A percentile compares a stretch with the other conserved stretches of the same genome.
phyloP scores from a whole-genome alignment of 2,329 filamentous ascomycete genomes.

The Uncinocarpus reesii region DNA sequence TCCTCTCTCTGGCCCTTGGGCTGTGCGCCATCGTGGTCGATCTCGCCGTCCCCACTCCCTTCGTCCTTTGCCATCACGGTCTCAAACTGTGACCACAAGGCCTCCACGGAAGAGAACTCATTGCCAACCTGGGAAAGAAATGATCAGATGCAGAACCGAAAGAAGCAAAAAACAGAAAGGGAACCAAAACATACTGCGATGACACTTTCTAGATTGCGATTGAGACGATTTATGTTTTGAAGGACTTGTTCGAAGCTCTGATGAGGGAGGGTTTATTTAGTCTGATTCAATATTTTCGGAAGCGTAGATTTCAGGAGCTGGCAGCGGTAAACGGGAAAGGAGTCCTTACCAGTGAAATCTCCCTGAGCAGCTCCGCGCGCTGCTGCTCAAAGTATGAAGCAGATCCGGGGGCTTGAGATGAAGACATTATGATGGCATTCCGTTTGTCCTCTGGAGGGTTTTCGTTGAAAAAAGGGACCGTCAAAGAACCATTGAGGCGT shows the following conservation, averaged over 20 bases:
- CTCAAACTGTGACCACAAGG: constrained; percentile 94
- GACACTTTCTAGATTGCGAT: constrained; percentile 81
- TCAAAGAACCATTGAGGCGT: too few relatives aligned
- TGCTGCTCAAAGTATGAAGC: constrained; percentile 32
- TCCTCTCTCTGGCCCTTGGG: background rate
- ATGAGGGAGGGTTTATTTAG: background rate
- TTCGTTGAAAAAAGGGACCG: too few relatives aligned
- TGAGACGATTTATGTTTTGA: constrained; percentile 90
- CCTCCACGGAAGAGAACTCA: constrained; percentile 94
- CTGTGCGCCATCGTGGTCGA: background rate
- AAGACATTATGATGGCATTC: background rate
- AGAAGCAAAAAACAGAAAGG: too few relatives aligned
- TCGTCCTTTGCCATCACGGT: constrained; percentile 75
- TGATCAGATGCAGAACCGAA: too few relatives aligned
- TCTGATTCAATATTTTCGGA: too few relatives aligned
- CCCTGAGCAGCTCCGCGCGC: constrained; percentile 33
- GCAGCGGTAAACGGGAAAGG: constrained; percentile 5
- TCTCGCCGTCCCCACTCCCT: constrained; percentile 6
- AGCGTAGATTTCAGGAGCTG: too few relatives aligned
- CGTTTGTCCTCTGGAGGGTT: too few relatives aligned
- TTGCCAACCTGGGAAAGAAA: constrained; percentile 57
- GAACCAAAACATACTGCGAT: constrained; percentile 55
- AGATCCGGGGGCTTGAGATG: constrained; percentile 4
- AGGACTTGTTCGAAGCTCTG: constrained; percentile 76
- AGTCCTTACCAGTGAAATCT: constrained; percentile 35